Evolutionary conservation across 2,329 filamentous ascomycete genomes (phyloP).

Genomic region (Trichoderma cornu-damae): DNA sequence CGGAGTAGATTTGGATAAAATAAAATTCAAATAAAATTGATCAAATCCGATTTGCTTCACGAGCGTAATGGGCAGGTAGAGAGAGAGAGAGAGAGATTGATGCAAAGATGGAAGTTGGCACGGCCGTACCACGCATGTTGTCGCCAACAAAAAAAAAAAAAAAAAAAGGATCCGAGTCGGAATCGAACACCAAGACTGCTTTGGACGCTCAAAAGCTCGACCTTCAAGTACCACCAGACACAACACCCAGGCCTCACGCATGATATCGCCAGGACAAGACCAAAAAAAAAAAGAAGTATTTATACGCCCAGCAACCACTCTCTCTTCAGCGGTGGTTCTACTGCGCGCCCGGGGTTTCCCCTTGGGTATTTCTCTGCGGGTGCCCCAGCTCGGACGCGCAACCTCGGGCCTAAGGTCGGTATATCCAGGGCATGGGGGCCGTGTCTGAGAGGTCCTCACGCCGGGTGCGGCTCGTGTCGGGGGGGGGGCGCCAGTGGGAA

Average conservation of each 20-base stretch:
- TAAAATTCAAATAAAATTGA: too few species aligned
- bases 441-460: conserved; percentile 19
- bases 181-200: background rate
- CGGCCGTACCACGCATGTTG: too few species aligned
- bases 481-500: background rate
- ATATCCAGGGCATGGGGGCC: conserved; percentile 18
- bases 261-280: background rate
- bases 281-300: conserved; percentile 2
- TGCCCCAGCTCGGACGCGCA: conserved; percentile 8
- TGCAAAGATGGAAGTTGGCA: too few species aligned
- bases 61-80: too few species aligned
- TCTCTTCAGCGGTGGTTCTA: conserved; percentile 24
- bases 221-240: background rate
- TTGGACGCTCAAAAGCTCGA: background rate
- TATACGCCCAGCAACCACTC: conserved; percentile 24
- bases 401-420: background rate
- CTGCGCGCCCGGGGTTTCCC: conserved; percentile 30
- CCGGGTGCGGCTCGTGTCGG: background rate
- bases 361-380: conserved; percentile 29
- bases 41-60: too few species aligned
- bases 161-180: background rate
- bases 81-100: too few species aligned
- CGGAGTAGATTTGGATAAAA: too few species aligned
- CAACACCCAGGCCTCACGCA: background rate
- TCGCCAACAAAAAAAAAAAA: background rate